Percentiles rank a stretch among this genome's conserved stretches.
phyloP scores from a whole-genome alignment of 352 stramenopile genomes.

The Globisporangium nagaii region DNA sequence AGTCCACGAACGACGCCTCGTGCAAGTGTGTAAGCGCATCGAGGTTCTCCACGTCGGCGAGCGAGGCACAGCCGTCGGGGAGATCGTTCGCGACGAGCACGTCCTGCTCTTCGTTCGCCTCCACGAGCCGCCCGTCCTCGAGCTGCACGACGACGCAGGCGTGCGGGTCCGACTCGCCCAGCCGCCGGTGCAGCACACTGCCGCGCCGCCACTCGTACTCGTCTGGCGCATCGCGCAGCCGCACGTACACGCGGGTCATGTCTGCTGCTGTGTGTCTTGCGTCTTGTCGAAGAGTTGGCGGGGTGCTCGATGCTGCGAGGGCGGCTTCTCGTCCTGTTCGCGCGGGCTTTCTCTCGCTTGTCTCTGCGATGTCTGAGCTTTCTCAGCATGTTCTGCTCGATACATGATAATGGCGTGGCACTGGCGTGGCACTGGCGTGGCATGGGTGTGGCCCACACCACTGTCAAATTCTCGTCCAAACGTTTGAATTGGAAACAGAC shows the following conservation, averaged over 20 bases:
- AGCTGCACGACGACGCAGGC: slow-evolving; percentile 37
- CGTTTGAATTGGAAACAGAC: too few species aligned
- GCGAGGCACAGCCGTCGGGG: slow-evolving; percentile 16
- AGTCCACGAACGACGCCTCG: slow-evolving; percentile 76
- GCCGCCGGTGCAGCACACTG: slow-evolving; percentile 31
- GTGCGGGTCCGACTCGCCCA: slow-evolving; percentile 10
- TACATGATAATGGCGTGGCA: too few species aligned
- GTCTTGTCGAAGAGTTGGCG: neutral
- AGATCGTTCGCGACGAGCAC: slow-evolving; percentile 52
- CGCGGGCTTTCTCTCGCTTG: neutral
- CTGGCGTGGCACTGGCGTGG: too few species aligned
- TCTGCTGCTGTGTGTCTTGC: neutral
- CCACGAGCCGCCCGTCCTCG: slow-evolving; percentile 22
- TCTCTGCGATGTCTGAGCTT: too few species aligned
- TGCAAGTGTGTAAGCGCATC: slow-evolving; percentile 74
- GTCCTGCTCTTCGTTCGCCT: slow-evolving; percentile 46
- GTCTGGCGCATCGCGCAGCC: slow-evolving; percentile 17
- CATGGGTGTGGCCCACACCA: too few species aligned
- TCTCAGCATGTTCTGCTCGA: too few species aligned
- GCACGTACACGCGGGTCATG: slow-evolving; percentile 60
- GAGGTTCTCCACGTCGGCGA: slow-evolving; percentile 63
- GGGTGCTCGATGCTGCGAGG: neutral
- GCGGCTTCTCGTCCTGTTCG: neutral
- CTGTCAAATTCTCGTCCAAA: too few species aligned
- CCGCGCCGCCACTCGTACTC: slow-evolving; percentile 48